Evolutionary conservation across 2,329 filamentous ascomycete genomes (phyloP), one percentile per base, ranked within the genome.

Genomic region (Aspergillus pseudoterreus): DNA sequence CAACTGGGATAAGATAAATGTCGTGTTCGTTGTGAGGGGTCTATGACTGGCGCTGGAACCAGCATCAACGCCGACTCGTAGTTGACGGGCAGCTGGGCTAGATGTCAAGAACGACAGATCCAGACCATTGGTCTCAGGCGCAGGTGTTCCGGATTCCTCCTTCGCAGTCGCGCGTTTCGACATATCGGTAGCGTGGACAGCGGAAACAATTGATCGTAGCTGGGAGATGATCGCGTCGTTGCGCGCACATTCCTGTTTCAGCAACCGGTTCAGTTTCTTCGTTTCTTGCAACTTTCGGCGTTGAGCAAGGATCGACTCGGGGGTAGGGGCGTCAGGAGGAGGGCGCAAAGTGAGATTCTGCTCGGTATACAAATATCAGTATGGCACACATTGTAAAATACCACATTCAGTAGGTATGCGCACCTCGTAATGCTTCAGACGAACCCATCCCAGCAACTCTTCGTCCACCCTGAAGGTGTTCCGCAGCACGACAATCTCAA

Each of bases 401-500:
- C 10, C 17, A 35, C 27, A 15, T 38, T n/a, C 35, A 8, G 3
- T 4, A 14, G 15, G n/a, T 12, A 42, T 47, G 5, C 67, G 27
- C 65, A 84, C 89, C 69, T 91, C 84, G 74, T 99, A 96, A 77
- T 97, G 92, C 44, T 82, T 82, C 57, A 99, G 76, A 48, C 87
- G 79, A 57, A 97, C 85, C 83, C 88, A 96, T 52, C 83, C 81
- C 62, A 88, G 75, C 43, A 86, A 77, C 55, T 92, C 88, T 24
- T 85, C 82, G 45, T 82, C 82, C 36, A 92, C 83, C 38, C 82
- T 86, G 57, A 94, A 73, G 60, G 92, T 88, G 67, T 96, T 96
- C 58, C 90, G 80, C 76, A 99, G 79, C 47, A 90, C 86, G 74
- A 92, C 96, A 51, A 99, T 88, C 75, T 94, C 89, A 63, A 92